Evolutionary conservation across 164 flowering plant genomes (phyloP).

Genomic region (Houttuynia cordata): DNA sequence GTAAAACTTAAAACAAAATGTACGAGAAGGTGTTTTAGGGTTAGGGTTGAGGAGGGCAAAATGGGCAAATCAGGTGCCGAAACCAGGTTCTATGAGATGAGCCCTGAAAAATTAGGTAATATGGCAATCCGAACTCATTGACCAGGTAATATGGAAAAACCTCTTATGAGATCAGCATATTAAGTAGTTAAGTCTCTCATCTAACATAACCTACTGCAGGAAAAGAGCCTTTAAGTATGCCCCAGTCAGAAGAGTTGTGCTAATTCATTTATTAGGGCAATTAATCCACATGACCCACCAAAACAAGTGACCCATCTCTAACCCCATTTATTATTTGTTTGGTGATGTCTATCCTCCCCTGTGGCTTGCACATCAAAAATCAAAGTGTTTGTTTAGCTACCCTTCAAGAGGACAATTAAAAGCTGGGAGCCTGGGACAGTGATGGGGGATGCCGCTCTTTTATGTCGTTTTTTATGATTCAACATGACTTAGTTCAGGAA

Average conservation of each 20-base stretch:
- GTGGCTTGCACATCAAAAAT: background rate
- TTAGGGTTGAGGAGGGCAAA: too few relatives aligned
- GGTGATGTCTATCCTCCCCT: background rate
- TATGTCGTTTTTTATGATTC: background rate
- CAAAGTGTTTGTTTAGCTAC: slow-evolving; percentile 1
- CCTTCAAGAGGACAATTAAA: background rate
- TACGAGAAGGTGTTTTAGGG: too few relatives aligned
- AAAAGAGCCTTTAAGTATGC: background rate
- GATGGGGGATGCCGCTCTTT: background rate
- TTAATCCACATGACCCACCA: background rate
- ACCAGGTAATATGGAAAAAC: too few relatives aligned
- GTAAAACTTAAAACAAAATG: too few relatives aligned
- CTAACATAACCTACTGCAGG: background rate
- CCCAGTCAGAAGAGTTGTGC: background rate
- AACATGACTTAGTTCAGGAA: background rate
- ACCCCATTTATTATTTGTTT: background rate
- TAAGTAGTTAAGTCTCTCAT: background rate
- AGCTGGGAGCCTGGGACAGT: background rate
- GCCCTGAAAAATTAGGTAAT: too few relatives aligned
- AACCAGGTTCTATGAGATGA: too few relatives aligned
- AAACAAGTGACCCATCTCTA: background rate
- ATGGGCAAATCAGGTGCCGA: too few relatives aligned
- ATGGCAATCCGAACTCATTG: too few relatives aligned
- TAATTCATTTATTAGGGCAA: background rate
- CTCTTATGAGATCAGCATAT: background rate